These are phyloP conservation scores for Penicillium sp. DNA, from an alignment of 2,329 filamentous ascomycete genomes.

Conservation along the genomic window DNA sequence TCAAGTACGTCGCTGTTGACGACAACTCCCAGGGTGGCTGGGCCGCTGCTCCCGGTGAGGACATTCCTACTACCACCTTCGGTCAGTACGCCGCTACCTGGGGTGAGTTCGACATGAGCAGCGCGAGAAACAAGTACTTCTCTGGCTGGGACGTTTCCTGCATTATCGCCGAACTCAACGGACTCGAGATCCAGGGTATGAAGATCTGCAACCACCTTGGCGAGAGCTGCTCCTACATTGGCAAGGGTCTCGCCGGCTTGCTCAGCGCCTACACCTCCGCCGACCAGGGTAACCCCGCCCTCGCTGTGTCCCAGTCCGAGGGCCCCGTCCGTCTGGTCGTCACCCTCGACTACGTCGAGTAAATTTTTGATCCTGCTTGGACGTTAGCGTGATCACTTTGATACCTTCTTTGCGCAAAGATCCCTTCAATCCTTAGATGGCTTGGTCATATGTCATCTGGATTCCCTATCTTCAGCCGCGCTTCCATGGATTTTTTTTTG, in stretches of 20 bases:
- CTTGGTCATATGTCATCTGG: constrained; percentile 1
- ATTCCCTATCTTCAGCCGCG: constrained; percentile 6
- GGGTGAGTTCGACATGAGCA: constrained; percentile 42
- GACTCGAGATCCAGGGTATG: constrained; percentile 35
- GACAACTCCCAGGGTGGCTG: constrained; percentile 38
- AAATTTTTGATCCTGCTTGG: background rate
- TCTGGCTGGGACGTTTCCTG: constrained; percentile 43
- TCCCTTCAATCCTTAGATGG: too few relatives aligned
- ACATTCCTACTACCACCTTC: constrained; percentile 26
- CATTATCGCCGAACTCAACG: constrained; percentile 34
- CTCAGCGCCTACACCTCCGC: constrained; percentile 35
- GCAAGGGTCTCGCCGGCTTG: constrained; percentile 18
- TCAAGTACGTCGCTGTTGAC: constrained; percentile 40
- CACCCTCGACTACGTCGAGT: constrained; percentile 27
- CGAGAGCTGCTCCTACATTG: constrained; percentile 33
- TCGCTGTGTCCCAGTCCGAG: constrained; percentile 27
- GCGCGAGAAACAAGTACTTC: constrained; percentile 30
- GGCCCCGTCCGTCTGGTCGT: constrained; percentile 34
- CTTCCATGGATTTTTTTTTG: constrained; percentile 8
- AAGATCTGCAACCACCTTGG: constrained; percentile 32
- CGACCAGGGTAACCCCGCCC: constrained; percentile 27
- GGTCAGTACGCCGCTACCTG: constrained; percentile 40
- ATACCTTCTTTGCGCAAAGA: constrained; percentile 17
- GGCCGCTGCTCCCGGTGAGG: constrained; percentile 28
- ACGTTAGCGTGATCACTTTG: constrained; percentile 8